Evolutionary conservation across 768 basidiomycete species (phyloP), one percentile per base, ranked within the genome.

Genomic region (Trametes meyenii): DNA sequence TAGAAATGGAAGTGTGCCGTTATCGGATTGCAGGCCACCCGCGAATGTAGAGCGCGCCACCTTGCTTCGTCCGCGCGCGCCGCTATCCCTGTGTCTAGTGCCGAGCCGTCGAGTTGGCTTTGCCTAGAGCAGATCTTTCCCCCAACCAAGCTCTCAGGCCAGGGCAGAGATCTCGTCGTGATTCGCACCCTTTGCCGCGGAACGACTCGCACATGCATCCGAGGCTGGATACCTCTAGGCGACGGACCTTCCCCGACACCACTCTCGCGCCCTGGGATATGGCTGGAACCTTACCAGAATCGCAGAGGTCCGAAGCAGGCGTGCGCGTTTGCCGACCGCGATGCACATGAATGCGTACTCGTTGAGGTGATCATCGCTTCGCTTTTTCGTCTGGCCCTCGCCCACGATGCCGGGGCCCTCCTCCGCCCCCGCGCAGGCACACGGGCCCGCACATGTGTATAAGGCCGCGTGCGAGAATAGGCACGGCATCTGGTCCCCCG

Each of bases 321-420:
- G 49, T 42, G 60, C 50, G 60, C 54, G 54, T 55, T 61, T 55
- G 54, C 60, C 60, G 48, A 55, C 60, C 51, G 55, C 45, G 61
- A 44, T 58, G 55, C 55, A 57, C 55, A 62, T 51, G 51, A 48
- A 21, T 19, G 23, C 45, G 49, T 39, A 52, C 38, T 58, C 44
- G 55, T 40, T 45, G 50, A 50, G 61, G 56, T 42, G 48, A 45
- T 50, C 61, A 51, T 56, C 61, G 61, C 61, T 62, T 54, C 61
- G 50, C 50, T 58, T 45, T 33, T 46, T 52, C 50, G 61, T 55
- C 61, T 62, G 55, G 61, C 61, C 61, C 61, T 53, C 44, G 58
- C 50, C 55, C 61, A 62, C 55, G 55, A 45, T 57, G 50, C 51
- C 50, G 40, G 33, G 26, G 43, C 38, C 36, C 38, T 29, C 39